These are phyloP conservation scores for Oryza meyeriana DNA, from an alignment of 176 grass and related monocot species.

Conservation along the genomic window DNA sequence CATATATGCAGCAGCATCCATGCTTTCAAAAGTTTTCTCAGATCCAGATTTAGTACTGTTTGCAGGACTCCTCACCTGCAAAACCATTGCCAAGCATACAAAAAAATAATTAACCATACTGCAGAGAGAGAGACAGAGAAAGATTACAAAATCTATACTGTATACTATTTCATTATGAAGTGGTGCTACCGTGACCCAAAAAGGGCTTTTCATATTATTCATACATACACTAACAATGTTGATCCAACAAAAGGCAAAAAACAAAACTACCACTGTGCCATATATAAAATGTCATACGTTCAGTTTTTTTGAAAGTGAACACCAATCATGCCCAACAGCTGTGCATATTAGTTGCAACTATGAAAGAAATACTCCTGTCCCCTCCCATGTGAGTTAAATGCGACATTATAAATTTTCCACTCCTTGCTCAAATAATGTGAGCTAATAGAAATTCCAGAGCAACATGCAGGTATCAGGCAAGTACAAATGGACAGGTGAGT, in stretches of 20 bases:
- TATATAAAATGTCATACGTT: neutral
- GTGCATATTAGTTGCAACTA: neutral
- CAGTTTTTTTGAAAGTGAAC: neutral
- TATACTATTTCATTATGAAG: neutral
- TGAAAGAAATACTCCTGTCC: neutral
- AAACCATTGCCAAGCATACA: slow-evolving; percentile 23
- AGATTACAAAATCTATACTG: neutral
- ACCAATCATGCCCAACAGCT: neutral
- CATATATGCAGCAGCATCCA: slow-evolving; percentile 42
- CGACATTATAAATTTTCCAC: neutral
- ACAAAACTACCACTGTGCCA: neutral
- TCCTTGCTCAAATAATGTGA: neutral
- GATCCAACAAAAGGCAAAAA: neutral
- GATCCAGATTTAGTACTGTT: slow-evolving; percentile 27
- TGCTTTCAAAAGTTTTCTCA: slow-evolving; percentile 49
- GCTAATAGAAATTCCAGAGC: neutral
- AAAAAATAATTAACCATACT: slow-evolving; percentile 3
- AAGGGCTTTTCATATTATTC: neutral
- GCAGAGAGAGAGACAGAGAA: neutral
- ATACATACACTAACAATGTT: neutral
- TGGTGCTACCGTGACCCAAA: neutral
- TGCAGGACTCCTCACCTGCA: slow-evolving; percentile 56
- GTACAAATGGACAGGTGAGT: neutral
- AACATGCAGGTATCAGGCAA: neutral
- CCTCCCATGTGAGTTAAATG: neutral